These are phyloP conservation scores for Ophiocordyceps polyrhachis-furcata DNA, from an alignment of 2,329 filamentous ascomycete genomes.

Conservation along the genomic window DNA sequence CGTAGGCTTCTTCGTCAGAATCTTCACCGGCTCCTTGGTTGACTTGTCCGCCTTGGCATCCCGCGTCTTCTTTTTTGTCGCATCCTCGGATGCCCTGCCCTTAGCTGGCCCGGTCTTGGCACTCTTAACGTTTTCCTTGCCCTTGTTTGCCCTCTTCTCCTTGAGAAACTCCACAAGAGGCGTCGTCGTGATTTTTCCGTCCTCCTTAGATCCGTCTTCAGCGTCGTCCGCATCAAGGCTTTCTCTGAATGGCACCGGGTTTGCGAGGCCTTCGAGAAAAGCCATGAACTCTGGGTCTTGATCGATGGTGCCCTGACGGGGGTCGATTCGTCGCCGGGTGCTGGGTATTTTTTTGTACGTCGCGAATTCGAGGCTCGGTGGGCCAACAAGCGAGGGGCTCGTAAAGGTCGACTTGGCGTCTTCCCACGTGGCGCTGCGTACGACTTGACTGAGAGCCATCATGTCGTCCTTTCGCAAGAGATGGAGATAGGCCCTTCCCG, in stretches of 20 bases:
- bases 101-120: constrained; percentile 33
- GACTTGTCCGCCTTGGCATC: constrained; percentile 36
- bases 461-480: constrained; percentile 55
- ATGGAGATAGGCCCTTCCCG: constrained; percentile 67
- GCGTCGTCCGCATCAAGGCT: constrained; percentile 21
- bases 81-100: constrained; percentile 28
- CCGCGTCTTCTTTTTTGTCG: constrained; percentile 43
- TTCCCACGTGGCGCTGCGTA: constrained; percentile 53
- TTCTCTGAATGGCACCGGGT: constrained; percentile 33
- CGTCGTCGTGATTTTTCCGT: constrained; percentile 54
- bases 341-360: constrained; percentile 69
- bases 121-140: constrained; percentile 29
- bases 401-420: constrained; percentile 64
- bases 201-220: constrained; percentile 26
- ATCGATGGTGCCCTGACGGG: constrained; percentile 84
- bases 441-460: constrained; percentile 44
- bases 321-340: constrained; percentile 57
- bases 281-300: constrained; percentile 91
- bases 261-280: constrained; percentile 75
- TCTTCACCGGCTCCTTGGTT: constrained; percentile 43
- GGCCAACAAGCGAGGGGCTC: constrained; percentile 55
- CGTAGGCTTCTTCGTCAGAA: constrained; percentile 40
- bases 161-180: constrained; percentile 78
- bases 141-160: constrained; percentile 73
- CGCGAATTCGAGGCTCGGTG: constrained; percentile 64